Conservation (phyloP, 2,329 filamentous ascomycete genomes). For the Cladosporium phlei region DNA sequence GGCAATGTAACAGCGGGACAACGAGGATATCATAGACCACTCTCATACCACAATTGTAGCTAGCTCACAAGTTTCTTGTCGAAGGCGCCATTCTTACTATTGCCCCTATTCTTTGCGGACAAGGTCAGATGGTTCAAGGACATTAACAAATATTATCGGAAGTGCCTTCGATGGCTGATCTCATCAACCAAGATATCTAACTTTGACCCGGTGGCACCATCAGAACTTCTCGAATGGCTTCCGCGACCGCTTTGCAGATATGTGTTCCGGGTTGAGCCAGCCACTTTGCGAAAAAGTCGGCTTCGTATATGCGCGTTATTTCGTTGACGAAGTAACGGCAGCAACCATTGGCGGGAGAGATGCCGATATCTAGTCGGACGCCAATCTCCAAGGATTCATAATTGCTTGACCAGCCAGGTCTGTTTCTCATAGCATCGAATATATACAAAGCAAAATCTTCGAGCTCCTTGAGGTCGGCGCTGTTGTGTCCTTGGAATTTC, state of each 20-base stretch:
- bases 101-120: too few species aligned
- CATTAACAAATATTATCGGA: too few species aligned
- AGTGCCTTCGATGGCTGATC: too few species aligned
- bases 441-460: not conserved
- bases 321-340: constrained; percentile 1
- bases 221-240: not conserved
- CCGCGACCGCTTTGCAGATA: not conserved
- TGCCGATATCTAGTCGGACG: not conserved
- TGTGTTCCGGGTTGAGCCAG: constrained; percentile 1
- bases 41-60: too few species aligned
- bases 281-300: constrained; percentile 2
- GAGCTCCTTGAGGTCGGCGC: not conserved
- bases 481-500: not conserved
- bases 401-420: not conserved
- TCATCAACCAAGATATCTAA: too few species aligned
- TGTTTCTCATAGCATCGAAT: not conserved
- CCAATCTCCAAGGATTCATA: constrained; percentile 1
- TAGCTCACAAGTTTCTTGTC: too few species aligned
- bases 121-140: too few species aligned
- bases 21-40: too few species aligned
- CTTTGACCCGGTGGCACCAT: too few species aligned
- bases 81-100: too few species aligned
- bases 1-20: too few species aligned
- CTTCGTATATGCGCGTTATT: constrained; percentile 1
- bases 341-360: not conserved